A percentile compares a stretch with the other conserved stretches of the same genome.
Evolutionary conservation across 1,284 basidiomycete genomes (phyloP).

Genomic region (Leccinum griseonigrum): DNA sequence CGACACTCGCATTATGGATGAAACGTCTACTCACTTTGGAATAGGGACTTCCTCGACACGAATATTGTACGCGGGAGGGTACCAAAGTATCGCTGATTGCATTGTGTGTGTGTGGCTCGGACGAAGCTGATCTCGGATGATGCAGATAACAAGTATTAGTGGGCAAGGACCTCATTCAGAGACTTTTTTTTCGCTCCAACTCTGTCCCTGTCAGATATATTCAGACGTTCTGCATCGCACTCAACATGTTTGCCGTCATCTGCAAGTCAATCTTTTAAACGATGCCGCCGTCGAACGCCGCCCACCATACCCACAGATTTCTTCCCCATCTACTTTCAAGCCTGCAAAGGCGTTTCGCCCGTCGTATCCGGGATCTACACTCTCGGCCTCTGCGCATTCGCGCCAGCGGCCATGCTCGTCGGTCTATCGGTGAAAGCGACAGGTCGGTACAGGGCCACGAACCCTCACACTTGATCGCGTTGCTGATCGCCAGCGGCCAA

Average conservation of each 20-base stretch:
- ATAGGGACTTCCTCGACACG: constrained; percentile 57
- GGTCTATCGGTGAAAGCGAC: constrained; percentile 14
- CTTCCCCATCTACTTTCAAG: constrained; percentile 21
- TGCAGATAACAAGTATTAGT: constrained; percentile 3
- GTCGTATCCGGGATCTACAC: constrained; percentile 16
- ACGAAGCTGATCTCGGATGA: not conserved
- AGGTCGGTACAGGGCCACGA: constrained; percentile 8
- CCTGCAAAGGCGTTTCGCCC: constrained; percentile 14
- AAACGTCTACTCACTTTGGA: constrained; percentile 43
- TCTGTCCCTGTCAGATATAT: constrained; percentile 12
- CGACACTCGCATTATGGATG: not conserved
- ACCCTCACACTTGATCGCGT: no score
- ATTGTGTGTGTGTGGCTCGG: constrained; percentile 2
- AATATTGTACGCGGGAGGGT: constrained; percentile 68
- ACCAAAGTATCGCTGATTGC: constrained; percentile 50
- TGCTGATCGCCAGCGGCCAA: no score
- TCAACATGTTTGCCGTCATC: constrained; percentile 7
- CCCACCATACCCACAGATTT: constrained; percentile 11
- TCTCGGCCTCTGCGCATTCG: constrained; percentile 14
- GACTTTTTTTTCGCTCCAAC: not conserved
- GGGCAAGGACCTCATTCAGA: constrained; percentile 8
- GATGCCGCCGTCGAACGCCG: not conserved
- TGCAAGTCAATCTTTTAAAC: constrained; percentile 9
- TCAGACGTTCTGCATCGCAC: constrained; percentile 16
- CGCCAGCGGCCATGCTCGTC: constrained; percentile 7